phyloP scores from a whole-genome alignment of 257 asterid species.

The Scutellaria barbata region DNA sequence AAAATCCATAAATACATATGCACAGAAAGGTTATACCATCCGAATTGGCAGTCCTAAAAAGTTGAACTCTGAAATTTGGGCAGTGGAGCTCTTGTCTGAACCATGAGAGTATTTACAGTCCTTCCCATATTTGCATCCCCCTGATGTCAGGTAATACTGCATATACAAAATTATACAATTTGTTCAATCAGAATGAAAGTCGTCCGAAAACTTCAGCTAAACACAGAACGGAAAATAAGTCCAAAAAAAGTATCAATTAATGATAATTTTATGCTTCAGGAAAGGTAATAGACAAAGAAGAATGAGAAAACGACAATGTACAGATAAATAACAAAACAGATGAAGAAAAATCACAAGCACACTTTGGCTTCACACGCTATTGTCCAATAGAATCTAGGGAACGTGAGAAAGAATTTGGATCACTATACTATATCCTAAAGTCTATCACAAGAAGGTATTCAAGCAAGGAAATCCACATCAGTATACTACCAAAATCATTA shows the following conservation, averaged over 20 bases:
- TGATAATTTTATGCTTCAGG: slow-evolving; percentile 3
- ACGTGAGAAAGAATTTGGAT: slow-evolving; percentile 1
- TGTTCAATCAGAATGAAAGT: slow-evolving; percentile 3
- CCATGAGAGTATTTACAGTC: slow-evolving; percentile 72
- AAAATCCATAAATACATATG: slow-evolving; percentile 18
- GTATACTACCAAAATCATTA: not conserved
- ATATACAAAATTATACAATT: slow-evolving; percentile 29
- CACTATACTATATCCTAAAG: slow-evolving; percentile 8
- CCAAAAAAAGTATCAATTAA: not conserved
- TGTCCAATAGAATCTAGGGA: slow-evolving; percentile 1
- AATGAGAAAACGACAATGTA: slow-evolving; percentile 13
- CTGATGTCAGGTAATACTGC: slow-evolving; percentile 77
- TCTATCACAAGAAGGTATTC: slow-evolving; percentile 1
- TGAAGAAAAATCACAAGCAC: not conserved
- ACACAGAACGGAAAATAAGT: slow-evolving; percentile 5
- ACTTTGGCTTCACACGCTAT: not conserved
- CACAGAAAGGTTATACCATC: slow-evolving; percentile 48
- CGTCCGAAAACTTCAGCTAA: slow-evolving; percentile 8
- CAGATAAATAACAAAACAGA: not conserved
- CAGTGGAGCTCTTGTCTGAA: slow-evolving; percentile 40
- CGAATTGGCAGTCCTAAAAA: slow-evolving; percentile 80
- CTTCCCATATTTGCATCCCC: slow-evolving; percentile 79
- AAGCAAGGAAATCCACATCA: slow-evolving; percentile 22
- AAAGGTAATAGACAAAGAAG: not conserved
- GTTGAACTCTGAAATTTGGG: slow-evolving; percentile 53